phyloP scores from a whole-genome alignment of 352 stramenopile genomes.

The Phytophthora colocasiae region DNA sequence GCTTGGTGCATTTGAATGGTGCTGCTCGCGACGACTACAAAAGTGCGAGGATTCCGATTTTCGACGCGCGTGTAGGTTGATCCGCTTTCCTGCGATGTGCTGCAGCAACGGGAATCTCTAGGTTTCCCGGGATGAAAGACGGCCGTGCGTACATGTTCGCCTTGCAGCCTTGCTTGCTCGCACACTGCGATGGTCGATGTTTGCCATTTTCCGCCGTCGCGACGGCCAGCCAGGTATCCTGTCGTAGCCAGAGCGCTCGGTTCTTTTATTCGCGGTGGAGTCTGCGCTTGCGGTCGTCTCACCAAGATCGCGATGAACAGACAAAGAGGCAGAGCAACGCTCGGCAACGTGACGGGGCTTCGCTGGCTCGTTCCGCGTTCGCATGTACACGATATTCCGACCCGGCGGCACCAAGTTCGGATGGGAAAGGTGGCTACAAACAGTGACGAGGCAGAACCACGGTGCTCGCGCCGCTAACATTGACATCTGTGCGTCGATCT shows the following conservation, averaged over 20 bases:
- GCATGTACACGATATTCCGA: conserved; percentile 36
- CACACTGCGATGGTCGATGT: background rate
- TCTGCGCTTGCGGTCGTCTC: conserved; percentile 22
- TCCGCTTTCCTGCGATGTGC: conserved; percentile 20
- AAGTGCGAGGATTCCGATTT: conserved; percentile 15
- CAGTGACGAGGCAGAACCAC: conserved; percentile 35
- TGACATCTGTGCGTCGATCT: conserved; percentile 16
- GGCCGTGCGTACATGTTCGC: background rate
- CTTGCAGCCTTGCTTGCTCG: conserved; percentile 11
- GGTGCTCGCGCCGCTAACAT: background rate
- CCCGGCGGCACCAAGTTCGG: conserved; percentile 21
- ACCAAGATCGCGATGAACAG: conserved; percentile 29
- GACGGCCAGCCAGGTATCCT: conserved; percentile 17
- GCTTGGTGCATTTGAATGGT: conserved; percentile 4
- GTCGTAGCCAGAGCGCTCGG: conserved; percentile 26
- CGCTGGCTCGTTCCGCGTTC: conserved; percentile 24
- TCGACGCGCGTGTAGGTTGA: conserved; percentile 14
- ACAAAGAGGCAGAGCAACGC: conserved; percentile 19
- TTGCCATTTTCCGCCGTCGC: conserved; percentile 11
- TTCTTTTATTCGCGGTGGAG: conserved; percentile 27
- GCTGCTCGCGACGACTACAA: conserved; percentile 4
- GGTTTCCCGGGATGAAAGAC: conserved; percentile 7
- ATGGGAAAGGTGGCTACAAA: conserved; percentile 40
- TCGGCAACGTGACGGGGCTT: conserved; percentile 18
- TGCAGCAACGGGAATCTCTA: conserved; percentile 10